Base-by-base conservation (phyloP, 2,329 filamentous ascomycete species). In the Cladosporium colombiae region DNA sequence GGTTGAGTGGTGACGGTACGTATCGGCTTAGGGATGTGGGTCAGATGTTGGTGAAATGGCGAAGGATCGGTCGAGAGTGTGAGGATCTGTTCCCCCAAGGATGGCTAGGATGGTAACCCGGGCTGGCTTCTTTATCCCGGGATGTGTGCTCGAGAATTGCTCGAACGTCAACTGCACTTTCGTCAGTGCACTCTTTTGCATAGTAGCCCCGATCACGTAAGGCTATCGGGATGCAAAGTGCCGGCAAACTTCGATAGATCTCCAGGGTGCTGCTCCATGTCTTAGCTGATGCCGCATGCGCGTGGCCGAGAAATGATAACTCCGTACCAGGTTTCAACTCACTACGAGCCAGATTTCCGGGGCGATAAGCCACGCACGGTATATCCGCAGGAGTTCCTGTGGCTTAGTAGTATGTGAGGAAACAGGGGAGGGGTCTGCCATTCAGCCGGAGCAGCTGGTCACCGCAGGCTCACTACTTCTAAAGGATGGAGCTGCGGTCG, bases 171-270 rank as follows among this genome's bases (percentile, higher is more conserved):
- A 35, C 40, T 46, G 40, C 40, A 46, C 40, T 57, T 25, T 40
- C 13, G 21, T 57, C 31, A 35, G 33, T 57, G 31, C 33, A 25
- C 55, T 57, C 55, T 23, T 6, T 37, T 40, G 23, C 29, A 33
- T 1, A 25, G n/a, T 18, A 57, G 11, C n/a, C 23, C 31, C 55
- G 33, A 63, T 63, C 61, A 46, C 59, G 59, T 62, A 46, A 62
- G 52, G 50, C 33, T n/a, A 35, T 27, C 50, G 50, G 49, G 13
- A 56, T 18, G 13, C 50, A n/a, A 29, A 52, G 29, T 55, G 23
- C 35, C 56, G 49, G 35, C 50, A 49, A 56, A 37, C 61, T 63
- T 63, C 50, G 55, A 63, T 56, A 56, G 35, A 63, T 46, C 21
- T 63, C 21, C 23, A 46, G 53, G 50, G 14, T 63, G 18, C 61